A percentile compares a stretch with the other conserved stretches of the same genome.
phyloP scores from a whole-genome alignment of 257 asterid genomes.

The Striga asiatica region DNA sequence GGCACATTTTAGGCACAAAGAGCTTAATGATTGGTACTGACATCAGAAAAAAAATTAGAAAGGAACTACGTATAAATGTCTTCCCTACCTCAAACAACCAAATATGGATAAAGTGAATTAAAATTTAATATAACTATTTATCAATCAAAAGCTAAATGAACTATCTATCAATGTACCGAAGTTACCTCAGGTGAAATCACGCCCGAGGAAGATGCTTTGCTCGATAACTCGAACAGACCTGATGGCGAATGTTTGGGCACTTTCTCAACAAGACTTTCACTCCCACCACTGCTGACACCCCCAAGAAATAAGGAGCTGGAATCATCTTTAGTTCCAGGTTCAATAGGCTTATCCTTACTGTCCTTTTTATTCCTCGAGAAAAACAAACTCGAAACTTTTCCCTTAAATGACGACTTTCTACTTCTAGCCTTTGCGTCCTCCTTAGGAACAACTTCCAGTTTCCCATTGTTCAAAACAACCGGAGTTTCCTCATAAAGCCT shows the following conservation, averaged over 20 bases:
- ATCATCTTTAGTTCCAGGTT: slow-evolving; percentile 29
- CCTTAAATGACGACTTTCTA: slow-evolving; percentile 55
- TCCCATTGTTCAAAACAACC: slow-evolving; percentile 27
- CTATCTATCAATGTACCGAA: slow-evolving; percentile 1
- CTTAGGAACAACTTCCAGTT: slow-evolving; percentile 28
- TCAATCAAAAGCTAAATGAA: not conserved
- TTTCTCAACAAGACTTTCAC: slow-evolving; percentile 17
- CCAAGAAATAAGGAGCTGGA: no score
- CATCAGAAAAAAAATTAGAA: slow-evolving; percentile 3
- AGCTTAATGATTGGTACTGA: not conserved
- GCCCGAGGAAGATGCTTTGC: slow-evolving; percentile 27
- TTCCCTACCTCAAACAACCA: not conserved
- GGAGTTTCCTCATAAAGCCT: slow-evolving; percentile 26
- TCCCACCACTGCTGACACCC: slow-evolving; percentile 14
- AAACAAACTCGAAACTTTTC: slow-evolving; percentile 76
- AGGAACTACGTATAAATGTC: not conserved
- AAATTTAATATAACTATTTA: not conserved
- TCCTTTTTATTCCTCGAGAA: slow-evolving; percentile 61
- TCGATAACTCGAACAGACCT: slow-evolving; percentile 20
- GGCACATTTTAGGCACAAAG: not conserved
- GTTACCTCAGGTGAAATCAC: slow-evolving; percentile 44
- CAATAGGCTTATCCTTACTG: slow-evolving; percentile 33
- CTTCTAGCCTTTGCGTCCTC: slow-evolving; percentile 42
- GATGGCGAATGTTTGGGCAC: slow-evolving; percentile 23
- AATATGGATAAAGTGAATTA: slow-evolving; percentile 9